Conservation (phyloP, 768 basidiomycete species). For the Trichaptum fuscoviolaceum region DNA sequence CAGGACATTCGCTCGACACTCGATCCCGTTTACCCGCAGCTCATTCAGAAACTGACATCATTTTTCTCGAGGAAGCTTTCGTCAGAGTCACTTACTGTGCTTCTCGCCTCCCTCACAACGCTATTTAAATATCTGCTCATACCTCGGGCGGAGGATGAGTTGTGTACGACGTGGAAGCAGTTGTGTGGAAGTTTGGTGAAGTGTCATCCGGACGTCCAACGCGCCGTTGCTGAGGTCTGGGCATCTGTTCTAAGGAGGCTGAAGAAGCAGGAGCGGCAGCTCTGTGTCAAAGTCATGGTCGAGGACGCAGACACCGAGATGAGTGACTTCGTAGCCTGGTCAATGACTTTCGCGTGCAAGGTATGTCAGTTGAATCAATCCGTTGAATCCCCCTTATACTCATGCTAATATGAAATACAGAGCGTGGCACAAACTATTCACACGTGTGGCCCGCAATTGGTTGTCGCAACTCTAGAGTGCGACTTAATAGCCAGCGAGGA, state of each 20-base stretch:
- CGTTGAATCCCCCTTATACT: background rate
- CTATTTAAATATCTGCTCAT: constrained; percentile 73
- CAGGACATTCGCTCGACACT: constrained; percentile 80
- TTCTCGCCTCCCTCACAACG: constrained; percentile 62
- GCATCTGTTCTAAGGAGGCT: constrained; percentile 69
- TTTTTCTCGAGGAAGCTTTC: constrained; percentile 57
- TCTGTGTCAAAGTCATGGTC: constrained; percentile 52
- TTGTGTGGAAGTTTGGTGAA: constrained; percentile 46
- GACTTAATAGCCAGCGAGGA: constrained; percentile 38
- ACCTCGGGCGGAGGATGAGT: constrained; percentile 40
- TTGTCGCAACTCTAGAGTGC: constrained; percentile 50
- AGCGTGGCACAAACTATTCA: constrained; percentile 83
- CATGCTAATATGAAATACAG: constrained; percentile 30
- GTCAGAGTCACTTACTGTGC: constrained; percentile 50
- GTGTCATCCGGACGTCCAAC: constrained; percentile 67
- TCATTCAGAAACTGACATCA: constrained; percentile 51
- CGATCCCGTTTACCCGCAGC: constrained; percentile 50
- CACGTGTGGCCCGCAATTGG: constrained; percentile 60
- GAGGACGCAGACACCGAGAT: constrained; percentile 36
- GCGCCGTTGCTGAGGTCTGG: constrained; percentile 86
- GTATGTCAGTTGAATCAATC: constrained; percentile 31
- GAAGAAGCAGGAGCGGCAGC: constrained; percentile 52
- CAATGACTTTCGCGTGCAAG: constrained; percentile 74
- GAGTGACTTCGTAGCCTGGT: constrained; percentile 69
- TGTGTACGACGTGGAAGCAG: constrained; percentile 46